phyloP scores from a whole-genome alignment of 768 basidiomycete species.

The Agaricus sinodeliciosus region DNA sequence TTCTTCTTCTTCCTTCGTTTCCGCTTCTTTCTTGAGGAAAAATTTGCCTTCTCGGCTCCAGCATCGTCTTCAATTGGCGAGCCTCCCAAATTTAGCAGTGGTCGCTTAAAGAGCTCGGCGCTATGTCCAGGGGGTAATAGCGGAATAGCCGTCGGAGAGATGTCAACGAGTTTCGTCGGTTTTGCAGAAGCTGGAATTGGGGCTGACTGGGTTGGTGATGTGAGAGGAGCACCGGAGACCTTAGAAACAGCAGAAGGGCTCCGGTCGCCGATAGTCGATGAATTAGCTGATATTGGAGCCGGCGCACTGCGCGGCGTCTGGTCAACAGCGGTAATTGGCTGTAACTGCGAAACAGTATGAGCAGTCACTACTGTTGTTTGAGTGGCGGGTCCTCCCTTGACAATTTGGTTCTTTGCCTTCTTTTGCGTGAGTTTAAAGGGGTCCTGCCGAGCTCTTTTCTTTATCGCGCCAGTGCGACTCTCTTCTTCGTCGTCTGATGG shows the following conservation, averaged over 20 bases:
- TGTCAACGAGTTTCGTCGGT: neutral
- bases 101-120: slow-evolving; percentile 24
- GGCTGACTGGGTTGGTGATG: neutral
- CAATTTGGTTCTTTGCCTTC: slow-evolving; percentile 26
- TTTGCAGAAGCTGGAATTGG: neutral
- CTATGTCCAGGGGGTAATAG: slow-evolving; percentile 7
- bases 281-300: too few species aligned
- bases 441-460: slow-evolving; percentile 54
- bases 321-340: neutral
- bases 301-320: neutral
- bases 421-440: slow-evolving; percentile 48
- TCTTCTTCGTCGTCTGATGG: slow-evolving; percentile 43
- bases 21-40: slow-evolving; percentile 45
- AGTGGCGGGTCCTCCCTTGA: neutral
- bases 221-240: neutral
- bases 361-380: neutral
- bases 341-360: neutral
- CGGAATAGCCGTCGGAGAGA: slow-evolving; percentile 12
- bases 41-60: slow-evolving; percentile 19
- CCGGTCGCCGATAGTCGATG: too few species aligned
- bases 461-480: slow-evolving; percentile 48
- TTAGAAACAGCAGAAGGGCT: too few species aligned
- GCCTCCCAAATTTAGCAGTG: slow-evolving; percentile 52
- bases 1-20: slow-evolving; percentile 48
- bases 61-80: slow-evolving; percentile 28